Evolutionary conservation across 2,329 filamentous ascomycete genomes (phyloP), one percentile per base, ranked within the genome.

Genomic region (Teratosphaeria nubilosa): DNA sequence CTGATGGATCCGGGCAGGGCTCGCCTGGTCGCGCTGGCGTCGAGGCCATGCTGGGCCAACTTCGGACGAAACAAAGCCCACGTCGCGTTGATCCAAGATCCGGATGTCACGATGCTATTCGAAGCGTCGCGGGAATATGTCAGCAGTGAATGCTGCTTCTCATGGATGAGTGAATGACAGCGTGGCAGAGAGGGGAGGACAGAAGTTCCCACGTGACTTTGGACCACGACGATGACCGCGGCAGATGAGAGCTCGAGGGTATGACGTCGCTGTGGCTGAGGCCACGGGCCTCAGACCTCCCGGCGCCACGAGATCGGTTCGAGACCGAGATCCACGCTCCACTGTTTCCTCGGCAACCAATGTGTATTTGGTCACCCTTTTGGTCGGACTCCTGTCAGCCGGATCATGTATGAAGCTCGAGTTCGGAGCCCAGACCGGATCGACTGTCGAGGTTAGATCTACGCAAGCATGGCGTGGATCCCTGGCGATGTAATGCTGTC

Each of bases 1-100:
- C 75, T 31, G 76, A 75, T 45, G 77, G 77, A 65, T 80, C 77
- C 57, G 77, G 73, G 60, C 73, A 75, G 22, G 59, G 34, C 22
- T 60, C 59, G 16, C 58, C 55, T 25, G 25, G 27, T 32, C 54
- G 27, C 25, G 31, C 10, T 30, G 25, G 51, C 5, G 51, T 53
- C 31, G 51, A 31, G 13, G 67, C 60, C 54, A 56, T 56, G 55
- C 41, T 22, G 41, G 41, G 9, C 41, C 41, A 5, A 48, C 41
- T 6, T 22, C n/a, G 41, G 41, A 30, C 27, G 27, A 41, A 16
- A 41, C 34, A 34, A 34, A 34, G 32, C 32, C 32, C 32, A 34
- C 32, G 32, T 11, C 32, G 32, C 32, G 2, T 14, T 9, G 14
- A 11, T 34, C 32, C 32, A 34, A 7, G 32, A 34, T 34, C 32